Evolutionary conservation across 2,329 filamentous ascomycete species (phyloP).

Genomic region (Aspergillus ibericus): DNA sequence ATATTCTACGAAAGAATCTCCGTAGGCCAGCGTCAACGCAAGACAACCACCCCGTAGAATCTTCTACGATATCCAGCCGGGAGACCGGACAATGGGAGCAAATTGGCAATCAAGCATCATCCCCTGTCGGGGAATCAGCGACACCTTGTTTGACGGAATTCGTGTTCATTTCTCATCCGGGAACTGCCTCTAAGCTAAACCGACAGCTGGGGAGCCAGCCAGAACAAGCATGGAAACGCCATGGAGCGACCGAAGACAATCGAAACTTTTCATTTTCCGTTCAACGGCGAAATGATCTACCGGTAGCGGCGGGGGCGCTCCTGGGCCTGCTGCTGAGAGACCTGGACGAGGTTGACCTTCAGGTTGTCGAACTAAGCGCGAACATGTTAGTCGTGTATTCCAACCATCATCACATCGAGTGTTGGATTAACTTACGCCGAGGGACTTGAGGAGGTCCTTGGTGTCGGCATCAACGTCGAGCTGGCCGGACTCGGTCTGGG

Average conservation of each 20-base stretch:
- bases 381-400: not conserved
- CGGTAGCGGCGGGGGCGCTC: slow-evolving; percentile 74
- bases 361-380: slow-evolving; percentile 83
- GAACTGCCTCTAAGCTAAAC: slow-evolving; percentile 32
- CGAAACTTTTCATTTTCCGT: slow-evolving; percentile 23
- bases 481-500: slow-evolving; percentile 85
- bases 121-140: slow-evolving; percentile 73
- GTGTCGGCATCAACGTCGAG: slow-evolving; percentile 96
- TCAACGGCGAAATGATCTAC: slow-evolving; percentile 9
- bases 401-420: not conserved
- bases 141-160: slow-evolving; percentile 69
- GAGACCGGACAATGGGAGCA: slow-evolving; percentile 29
- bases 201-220: slow-evolving; percentile 28
- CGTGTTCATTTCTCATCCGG: slow-evolving; percentile 42
- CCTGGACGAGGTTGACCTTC: slow-evolving; percentile 90
- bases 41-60: not conserved
- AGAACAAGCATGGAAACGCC: slow-evolving; percentile 29
- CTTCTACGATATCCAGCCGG: not conserved
- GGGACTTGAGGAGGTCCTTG: slow-evolving; percentile 97
- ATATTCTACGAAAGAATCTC: not conserved
- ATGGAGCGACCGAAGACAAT: slow-evolving; percentile 32
- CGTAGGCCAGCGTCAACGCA: not conserved
- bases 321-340: slow-evolving; percentile 81
- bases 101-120: slow-evolving; percentile 93
- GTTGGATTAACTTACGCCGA: slow-evolving; percentile 75